phyloP scores from a whole-genome alignment of 441 rosid species.

The Lepidium campestre region DNA sequence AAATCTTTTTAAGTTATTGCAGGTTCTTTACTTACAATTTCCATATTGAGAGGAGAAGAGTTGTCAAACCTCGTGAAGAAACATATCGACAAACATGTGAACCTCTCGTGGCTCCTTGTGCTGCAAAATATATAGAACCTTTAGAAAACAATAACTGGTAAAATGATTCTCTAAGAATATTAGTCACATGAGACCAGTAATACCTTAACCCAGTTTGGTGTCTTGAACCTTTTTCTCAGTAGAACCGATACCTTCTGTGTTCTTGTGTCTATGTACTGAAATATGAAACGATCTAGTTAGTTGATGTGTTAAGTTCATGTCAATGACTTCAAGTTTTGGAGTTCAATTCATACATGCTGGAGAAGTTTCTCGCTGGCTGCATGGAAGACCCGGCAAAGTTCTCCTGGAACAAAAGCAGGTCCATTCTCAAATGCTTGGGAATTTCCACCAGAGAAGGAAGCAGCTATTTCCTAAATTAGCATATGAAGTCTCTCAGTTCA shows the following conservation, averaged over 20 bases:
- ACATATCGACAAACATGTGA: constrained; percentile 92
- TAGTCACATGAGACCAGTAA: constrained; percentile 18
- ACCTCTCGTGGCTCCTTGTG: constrained; percentile 99
- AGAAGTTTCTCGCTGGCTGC: constrained; percentile 81
- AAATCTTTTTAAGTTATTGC: not conserved
- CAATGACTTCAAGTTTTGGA: not conserved
- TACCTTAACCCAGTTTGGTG: constrained; percentile 99
- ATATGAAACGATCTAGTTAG: constrained; percentile 18
- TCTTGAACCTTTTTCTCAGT: constrained; percentile 82
- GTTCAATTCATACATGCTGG: constrained; percentile 58
- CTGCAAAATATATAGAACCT: constrained; percentile 40
- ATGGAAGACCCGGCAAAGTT: constrained; percentile 73
- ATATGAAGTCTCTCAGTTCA: not conserved
- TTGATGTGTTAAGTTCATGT: not conserved
- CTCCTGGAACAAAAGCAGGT: constrained; percentile 88
- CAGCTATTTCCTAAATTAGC: constrained; percentile 67
- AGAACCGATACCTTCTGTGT: constrained; percentile 80
- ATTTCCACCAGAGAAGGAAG: constrained; percentile 79
- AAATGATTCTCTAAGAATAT: not conserved
- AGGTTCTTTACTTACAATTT: constrained; percentile 8
- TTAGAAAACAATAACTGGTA: constrained; percentile 12
- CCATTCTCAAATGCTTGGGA: constrained; percentile 57
- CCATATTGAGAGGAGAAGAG: not conserved
- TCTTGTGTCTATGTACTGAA: constrained; percentile 78
- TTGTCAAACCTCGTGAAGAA: constrained; percentile 79